These are phyloP conservation scores for Besnoitia besnoiti DNA, from an alignment of 169 alveolate genomes.

Conservation along the genomic window DNA sequence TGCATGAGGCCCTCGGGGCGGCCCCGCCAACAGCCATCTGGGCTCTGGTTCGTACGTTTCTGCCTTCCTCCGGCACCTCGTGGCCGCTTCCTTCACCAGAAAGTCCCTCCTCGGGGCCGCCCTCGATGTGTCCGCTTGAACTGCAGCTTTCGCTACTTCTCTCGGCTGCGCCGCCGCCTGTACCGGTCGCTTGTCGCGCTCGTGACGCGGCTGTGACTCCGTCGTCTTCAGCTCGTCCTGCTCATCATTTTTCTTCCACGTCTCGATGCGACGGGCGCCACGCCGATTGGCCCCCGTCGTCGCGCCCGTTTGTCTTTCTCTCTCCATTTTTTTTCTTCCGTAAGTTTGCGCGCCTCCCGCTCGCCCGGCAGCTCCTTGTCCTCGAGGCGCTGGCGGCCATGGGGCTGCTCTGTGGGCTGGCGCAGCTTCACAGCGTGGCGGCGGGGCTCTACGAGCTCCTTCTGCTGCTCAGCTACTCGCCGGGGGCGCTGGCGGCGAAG, in stretches of 20 bases:
- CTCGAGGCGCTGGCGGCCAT: conserved; percentile 15
- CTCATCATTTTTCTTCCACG: neutral
- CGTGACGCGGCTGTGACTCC: neutral
- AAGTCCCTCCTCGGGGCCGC: neutral
- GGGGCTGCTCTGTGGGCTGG: neutral
- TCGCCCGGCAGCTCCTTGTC: neutral
- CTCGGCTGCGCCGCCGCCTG: neutral
- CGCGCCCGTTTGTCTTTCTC: neutral
- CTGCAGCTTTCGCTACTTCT: neutral
- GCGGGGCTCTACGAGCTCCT: conserved; percentile 2
- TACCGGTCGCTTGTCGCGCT: neutral
- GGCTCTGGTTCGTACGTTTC: neutral
- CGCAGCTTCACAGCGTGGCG: neutral
- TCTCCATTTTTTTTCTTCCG: conserved; percentile 20
- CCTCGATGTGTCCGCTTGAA: neutral
- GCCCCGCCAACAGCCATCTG: neutral
- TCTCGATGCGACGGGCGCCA: neutral
- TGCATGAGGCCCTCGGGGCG: neutral
- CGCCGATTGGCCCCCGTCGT: neutral
- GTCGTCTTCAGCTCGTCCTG: no score
- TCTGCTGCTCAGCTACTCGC: neutral
- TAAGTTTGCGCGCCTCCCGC: neutral
- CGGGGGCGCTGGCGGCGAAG: neutral
- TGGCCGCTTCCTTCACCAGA: no score
- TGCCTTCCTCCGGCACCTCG: neutral